A percentile compares a stretch with the other conserved stretches of the same genome.
phyloP scores from a whole-genome alignment of 1,139 yeast genomes.

The Sugiyamaella castrensis region DNA sequence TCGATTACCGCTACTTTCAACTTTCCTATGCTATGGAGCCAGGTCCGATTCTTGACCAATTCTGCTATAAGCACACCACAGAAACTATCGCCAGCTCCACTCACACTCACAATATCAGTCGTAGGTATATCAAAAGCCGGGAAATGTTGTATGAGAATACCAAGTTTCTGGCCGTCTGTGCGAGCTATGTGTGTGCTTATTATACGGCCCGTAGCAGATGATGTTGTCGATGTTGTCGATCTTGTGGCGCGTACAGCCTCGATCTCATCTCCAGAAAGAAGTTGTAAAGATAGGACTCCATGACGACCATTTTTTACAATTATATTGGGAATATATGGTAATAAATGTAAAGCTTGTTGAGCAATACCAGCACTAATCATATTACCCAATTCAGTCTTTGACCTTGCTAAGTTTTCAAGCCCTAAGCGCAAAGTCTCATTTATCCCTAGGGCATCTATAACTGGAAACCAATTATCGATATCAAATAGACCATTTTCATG shows the following conservation, averaged over 20 bases:
- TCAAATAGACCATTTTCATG: constrained; percentile 53
- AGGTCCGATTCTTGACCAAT: constrained; percentile 30
- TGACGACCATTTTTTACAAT: constrained; percentile 63
- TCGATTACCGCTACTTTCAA: constrained; percentile 35
- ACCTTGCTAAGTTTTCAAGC: constrained; percentile 37
- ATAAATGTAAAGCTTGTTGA: constrained; percentile 65
- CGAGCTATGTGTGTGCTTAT: constrained; percentile 4
- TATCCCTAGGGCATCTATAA: constrained; percentile 59
- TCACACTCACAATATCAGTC: constrained; percentile 47
- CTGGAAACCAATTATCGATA: constrained; percentile 69
- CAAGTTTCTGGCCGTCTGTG: constrained; percentile 36
- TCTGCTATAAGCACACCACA: constrained; percentile 50
- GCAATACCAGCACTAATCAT: constrained; percentile 49
- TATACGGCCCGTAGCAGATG: constrained; percentile 1
- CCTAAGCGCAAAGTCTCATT: constrained; percentile 47
- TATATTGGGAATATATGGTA: constrained; percentile 71
- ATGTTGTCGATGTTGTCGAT: background rate
- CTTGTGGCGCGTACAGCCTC: background rate
- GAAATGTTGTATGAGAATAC: constrained; percentile 63
- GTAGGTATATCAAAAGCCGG: constrained; percentile 35
- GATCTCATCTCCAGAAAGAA: constrained; percentile 31
- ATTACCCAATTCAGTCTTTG: constrained; percentile 31
- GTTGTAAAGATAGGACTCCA: constrained; percentile 57
- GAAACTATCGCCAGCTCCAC: constrained; percentile 70
- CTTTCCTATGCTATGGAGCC: constrained; percentile 34